Base-by-base conservation (phyloP, 2,329 filamentous ascomycete genomes). In the Scleromitrula shiraiana region DNA sequence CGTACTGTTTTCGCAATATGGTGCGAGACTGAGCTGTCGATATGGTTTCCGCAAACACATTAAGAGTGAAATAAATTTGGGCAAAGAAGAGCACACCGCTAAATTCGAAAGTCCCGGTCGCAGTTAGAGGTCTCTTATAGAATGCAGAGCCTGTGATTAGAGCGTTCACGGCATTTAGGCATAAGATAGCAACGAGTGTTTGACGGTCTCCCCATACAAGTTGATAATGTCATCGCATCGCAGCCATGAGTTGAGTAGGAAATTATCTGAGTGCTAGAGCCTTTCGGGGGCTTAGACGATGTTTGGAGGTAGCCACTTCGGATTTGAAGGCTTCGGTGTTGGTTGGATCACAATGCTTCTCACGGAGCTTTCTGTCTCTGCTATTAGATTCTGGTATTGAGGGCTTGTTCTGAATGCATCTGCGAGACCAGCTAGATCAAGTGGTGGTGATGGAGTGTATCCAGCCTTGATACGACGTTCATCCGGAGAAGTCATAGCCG, bases 141-240 rank as follows among this genome's bases (percentile, higher is more conserved):
- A 93, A 93, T 15, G 93, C 71, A 2, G 83, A 87, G 2, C 85
- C 83, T 46, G 90, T 82, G 52, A 94, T 86, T 8, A 94, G 72
- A 47, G 67, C 77, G 62, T 87, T 86, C 49, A 27, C 26, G 26
- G 26, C 26, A 27, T 27, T 27, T 27, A 27, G 12, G 7, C 7
- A 7, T 7, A 27, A 12, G 12, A 27, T 12, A 7, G 12, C 12
- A 12, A 12, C 26, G 26, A 27, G 26, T 7, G 26, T 7, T 27
- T 27, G 7, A 12, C 26, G 26, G 12, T 12, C 26, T 27, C 26
- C 26, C 26, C 26, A 27, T 7, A 27, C 26, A 27, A 27, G 26
- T 27, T 27, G 26, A 12, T 27, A 27, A 27, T 27, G 26, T 27
- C 26, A 12, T 27, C 26, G 26, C 26, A 27, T 27, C 7, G 26